Base-by-base conservation (phyloP, 805 yeast genomes). In the Candida xiaguanensis region DNA sequence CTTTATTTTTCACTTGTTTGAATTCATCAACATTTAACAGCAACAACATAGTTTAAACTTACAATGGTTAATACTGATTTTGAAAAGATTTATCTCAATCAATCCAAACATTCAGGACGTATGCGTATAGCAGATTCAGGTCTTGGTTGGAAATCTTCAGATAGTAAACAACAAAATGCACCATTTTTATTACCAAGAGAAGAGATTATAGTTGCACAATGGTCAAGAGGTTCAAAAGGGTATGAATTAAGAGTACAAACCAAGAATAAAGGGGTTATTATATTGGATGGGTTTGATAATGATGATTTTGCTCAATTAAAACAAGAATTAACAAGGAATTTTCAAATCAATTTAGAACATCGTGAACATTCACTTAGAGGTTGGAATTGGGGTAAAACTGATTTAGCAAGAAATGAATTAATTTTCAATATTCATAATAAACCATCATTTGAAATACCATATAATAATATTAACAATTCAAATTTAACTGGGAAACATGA, bases 381-480 rank as follows among this genome's bases (percentile, higher is more conserved):
- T 23, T 93, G 99, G 99, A 93, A 93, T 63, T 93, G 99, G 99
- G 99, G 99, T 39, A 80, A 83, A 47, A 74, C 91, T 12, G 96
- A 90, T 58, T 77, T 93, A 57, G 96, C 95, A 15, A 78, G 96
- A 59, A 86, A 88, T 51, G 99, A 93, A 61, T 70, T 93, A 59
- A 78, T 87, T 20, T 90, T 93, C 63, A 79, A 81, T 42, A 81
- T 90, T 16, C 85, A 85, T 55, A 88, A 88, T 50, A 82, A 85
- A 53, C 98, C 99, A 3, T 78, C 83, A 9, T 91, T 91, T 59
- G 99, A 93, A 64, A 66, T 93, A 31, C 96, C 98, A 2, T 93
- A 89, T 58, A 53, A 74, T 8, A 79, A 77, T 15, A 84, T 93
- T 41, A 75, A 80, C 46, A 93, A 95, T 61, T 78, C 95, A 12